Evolutionary conservation across 306 rosid genomes (phyloP).

Genomic region (Begonia peltatifolia): DNA sequence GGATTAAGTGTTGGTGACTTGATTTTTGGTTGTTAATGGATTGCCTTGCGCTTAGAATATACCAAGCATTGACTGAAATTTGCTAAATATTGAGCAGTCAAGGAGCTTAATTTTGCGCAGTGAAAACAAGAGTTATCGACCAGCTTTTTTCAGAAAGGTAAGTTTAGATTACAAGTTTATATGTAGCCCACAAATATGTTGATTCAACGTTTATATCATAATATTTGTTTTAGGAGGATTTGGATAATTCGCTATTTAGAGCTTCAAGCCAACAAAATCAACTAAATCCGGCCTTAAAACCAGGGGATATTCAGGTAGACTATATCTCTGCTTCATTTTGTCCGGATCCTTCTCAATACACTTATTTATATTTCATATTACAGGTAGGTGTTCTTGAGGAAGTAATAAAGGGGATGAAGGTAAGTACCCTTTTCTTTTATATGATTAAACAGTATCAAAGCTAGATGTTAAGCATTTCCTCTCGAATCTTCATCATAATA

Average conservation of each 20-base stretch:
- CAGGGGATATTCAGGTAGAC: slow-evolving; percentile 74
- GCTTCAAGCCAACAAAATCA: slow-evolving; percentile 59
- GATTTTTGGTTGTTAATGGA: too few species aligned
- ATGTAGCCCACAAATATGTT: too few species aligned
- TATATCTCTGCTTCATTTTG: slow-evolving; percentile 4
- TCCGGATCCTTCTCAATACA: slow-evolving; percentile 4
- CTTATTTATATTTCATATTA: slow-evolving; percentile 13
- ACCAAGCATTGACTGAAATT: too few species aligned
- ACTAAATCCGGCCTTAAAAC: slow-evolving; percentile 43
- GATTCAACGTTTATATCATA: too few species aligned
- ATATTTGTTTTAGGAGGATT: slow-evolving; percentile 53
- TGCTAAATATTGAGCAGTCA: slow-evolving; percentile 24
- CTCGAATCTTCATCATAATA: too few species aligned
- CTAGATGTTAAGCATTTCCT: too few species aligned
- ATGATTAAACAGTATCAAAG: too few species aligned
- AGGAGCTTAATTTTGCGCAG: slow-evolving; percentile 64
- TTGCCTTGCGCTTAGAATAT: too few species aligned
- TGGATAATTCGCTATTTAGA: slow-evolving; percentile 48
- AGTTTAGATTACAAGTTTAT: slow-evolving; percentile 11
- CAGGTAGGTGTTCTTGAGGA: slow-evolving; percentile 88
- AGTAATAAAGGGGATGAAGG: slow-evolving; percentile 86
- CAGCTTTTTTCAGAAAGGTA: slow-evolving; percentile 88
- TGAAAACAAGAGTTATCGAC: slow-evolving; percentile 77
- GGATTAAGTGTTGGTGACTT: too few species aligned
- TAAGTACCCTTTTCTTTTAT: slow-evolving; percentile 13